Evolutionary conservation across 2,329 filamentous ascomycete genomes (phyloP).

Genomic region (Microsporum audouinii): DNA sequence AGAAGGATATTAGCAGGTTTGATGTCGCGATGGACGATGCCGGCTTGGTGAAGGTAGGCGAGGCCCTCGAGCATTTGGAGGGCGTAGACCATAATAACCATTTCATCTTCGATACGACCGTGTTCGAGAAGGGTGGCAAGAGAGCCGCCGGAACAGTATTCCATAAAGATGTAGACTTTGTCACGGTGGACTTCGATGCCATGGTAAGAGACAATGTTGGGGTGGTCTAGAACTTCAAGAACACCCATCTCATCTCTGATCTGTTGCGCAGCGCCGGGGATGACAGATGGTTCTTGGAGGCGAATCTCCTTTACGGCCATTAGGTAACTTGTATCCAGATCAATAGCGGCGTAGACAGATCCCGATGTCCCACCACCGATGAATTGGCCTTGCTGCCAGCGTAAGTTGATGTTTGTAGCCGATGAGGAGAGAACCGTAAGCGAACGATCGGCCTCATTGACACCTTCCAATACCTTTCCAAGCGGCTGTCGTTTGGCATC

Average conservation of each 20-base stretch:
- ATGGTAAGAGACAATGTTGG: slow-evolving; percentile 95
- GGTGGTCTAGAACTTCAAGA: slow-evolving; percentile 87
- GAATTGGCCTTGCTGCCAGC: slow-evolving; percentile 98
- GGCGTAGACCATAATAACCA: slow-evolving; percentile 50
- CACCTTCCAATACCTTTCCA: slow-evolving; percentile 82
- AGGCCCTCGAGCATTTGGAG: slow-evolving; percentile 56
- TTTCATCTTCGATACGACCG: slow-evolving; percentile 61
- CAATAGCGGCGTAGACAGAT: slow-evolving; percentile 94
- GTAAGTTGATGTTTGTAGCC: slow-evolving; percentile 85
- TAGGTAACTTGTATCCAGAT: slow-evolving; percentile 84
- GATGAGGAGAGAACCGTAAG: slow-evolving; percentile 88
- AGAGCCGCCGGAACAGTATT: slow-evolving; percentile 93
- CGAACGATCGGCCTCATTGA: slow-evolving; percentile 89
- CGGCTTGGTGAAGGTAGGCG: slow-evolving; percentile 44
- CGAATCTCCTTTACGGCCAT: slow-evolving; percentile 99
- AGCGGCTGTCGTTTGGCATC: slow-evolving; percentile 77
- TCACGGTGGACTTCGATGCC: slow-evolving; percentile 97
- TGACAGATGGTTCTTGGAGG: slow-evolving; percentile 88
- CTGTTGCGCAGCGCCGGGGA: slow-evolving; percentile 84
- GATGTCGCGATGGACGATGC: slow-evolving; percentile 51
- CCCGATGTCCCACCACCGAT: slow-evolving; percentile 95
- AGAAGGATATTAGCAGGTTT: slow-evolving; percentile 55
- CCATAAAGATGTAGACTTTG: slow-evolving; percentile 99
- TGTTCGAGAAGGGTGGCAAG: slow-evolving; percentile 83
- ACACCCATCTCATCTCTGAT: slow-evolving; percentile 97